Evolutionary conservation across 345 rosid species (phyloP).

Genomic region (Aquilaria malaccensis): DNA sequence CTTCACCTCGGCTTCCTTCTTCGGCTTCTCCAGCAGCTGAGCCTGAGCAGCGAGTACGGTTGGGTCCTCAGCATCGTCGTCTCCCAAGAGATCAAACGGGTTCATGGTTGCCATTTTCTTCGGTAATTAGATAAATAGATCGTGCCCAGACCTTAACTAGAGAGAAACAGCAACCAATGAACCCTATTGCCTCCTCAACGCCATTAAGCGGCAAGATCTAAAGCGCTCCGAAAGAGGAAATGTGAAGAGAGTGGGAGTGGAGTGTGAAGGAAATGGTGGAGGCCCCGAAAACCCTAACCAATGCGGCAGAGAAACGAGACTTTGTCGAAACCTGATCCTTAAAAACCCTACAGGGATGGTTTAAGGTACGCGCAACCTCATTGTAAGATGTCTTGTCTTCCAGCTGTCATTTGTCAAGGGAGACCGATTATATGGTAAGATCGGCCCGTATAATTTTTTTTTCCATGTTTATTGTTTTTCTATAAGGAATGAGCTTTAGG

Average conservation of each 20-base stretch:
- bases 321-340: slow-evolving; percentile 23
- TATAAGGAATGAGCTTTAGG: no score
- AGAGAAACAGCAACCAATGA: slow-evolving; percentile 23
- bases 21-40: slow-evolving; percentile 46
- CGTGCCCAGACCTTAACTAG: slow-evolving; percentile 1
- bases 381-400: background rate
- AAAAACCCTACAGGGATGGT: slow-evolving; percentile 29
- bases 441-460: no score
- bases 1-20: slow-evolving; percentile 33
- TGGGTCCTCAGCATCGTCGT: slow-evolving; percentile 80
- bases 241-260: background rate
- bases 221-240: slow-evolving; percentile 12
- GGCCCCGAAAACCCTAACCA: slow-evolving; percentile 37
- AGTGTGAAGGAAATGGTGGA: background rate
- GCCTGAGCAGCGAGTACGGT: slow-evolving; percentile 44
- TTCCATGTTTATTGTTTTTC: no score
- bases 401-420: no score
- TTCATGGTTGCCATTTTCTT: slow-evolving; percentile 73
- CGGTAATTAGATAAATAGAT: background rate
- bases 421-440: no score
- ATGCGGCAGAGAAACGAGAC: slow-evolving; percentile 37
- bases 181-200: slow-evolving; percentile 22
- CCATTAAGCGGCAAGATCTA: slow-evolving; percentile 26
- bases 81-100: slow-evolving; percentile 83
- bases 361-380: slow-evolving; percentile 14